Evolutionary conservation across 805 yeast species (phyloP).

Genomic region (Candida sithepensis): DNA sequence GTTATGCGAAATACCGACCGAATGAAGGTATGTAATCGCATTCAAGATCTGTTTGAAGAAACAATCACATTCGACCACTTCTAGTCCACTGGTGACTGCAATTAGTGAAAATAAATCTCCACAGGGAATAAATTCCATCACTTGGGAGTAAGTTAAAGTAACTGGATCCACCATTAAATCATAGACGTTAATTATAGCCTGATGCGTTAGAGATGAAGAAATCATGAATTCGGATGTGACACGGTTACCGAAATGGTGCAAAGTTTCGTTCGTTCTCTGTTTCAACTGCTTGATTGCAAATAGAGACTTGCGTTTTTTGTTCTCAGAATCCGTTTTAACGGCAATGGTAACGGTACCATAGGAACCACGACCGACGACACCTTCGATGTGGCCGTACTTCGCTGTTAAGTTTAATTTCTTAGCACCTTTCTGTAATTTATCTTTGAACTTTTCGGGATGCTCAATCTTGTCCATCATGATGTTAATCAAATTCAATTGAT

Average conservation of each 20-base stretch:
- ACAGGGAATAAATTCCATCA: constrained; percentile 94
- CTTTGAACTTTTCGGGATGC: constrained; percentile 34
- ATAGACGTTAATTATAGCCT: constrained; percentile 70
- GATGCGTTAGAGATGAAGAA: constrained; percentile 70
- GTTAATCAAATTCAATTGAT: constrained; percentile 46
- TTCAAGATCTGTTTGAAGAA: constrained; percentile 80
- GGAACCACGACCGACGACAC: constrained; percentile 46
- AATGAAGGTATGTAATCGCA: constrained; percentile 83
- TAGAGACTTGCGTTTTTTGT: constrained; percentile 38
- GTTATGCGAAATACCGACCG: constrained; percentile 91
- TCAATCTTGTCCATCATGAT: constrained; percentile 45
- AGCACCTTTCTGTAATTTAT: constrained; percentile 23
- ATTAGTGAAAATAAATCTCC: constrained; percentile 71
- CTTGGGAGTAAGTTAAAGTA: constrained; percentile 72
- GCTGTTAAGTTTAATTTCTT: constrained; percentile 35
- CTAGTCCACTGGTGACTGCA: constrained; percentile 47
- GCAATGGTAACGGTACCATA: constrained; percentile 46
- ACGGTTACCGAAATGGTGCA: constrained; percentile 59
- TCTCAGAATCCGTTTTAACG: constrained; percentile 36
- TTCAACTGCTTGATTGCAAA: constrained; percentile 79
- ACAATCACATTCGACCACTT: constrained; percentile 76
- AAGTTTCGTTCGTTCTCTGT: constrained; percentile 54
- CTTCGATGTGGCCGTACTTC: constrained; percentile 50
- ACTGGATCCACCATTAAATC: constrained; percentile 75
- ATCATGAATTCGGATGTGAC: constrained; percentile 90